Percentiles rank a stretch among this genome's conserved stretches.
phyloP scores from a whole-genome alignment of 2,329 filamentous ascomycete genomes.

The Hymenoscyphus repandus region DNA sequence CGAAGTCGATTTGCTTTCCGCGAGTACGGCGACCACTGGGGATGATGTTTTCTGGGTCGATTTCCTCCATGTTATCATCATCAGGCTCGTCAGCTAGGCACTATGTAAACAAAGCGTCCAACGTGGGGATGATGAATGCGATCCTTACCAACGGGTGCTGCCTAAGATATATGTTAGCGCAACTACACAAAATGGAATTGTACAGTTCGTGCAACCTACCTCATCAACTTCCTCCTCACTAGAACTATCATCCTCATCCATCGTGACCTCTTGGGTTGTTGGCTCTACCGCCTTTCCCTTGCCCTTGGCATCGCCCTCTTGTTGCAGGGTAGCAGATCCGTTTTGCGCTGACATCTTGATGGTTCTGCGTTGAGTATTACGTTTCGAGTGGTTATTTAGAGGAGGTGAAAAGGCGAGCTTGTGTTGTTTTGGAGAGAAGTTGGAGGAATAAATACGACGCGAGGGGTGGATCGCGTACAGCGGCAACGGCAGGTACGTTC shows the following conservation, averaged over 20 bases:
- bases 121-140: constrained; percentile 10
- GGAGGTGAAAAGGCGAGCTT: neutral
- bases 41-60: constrained; percentile 86
- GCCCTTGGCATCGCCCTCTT: constrained; percentile 59
- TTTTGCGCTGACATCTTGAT: constrained; percentile 40
- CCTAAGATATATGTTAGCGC: constrained; percentile 15
- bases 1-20: constrained; percentile 87
- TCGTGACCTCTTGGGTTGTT: constrained; percentile 53
- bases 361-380: neutral
- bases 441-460: no score
- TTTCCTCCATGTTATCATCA: constrained; percentile 81
- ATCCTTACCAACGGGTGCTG: constrained; percentile 26
- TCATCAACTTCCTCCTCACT: constrained; percentile 64
- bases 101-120: constrained; percentile 18
- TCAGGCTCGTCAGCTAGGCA: constrained; percentile 64
- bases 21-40: constrained; percentile 75
- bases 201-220: constrained; percentile 37
- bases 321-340: constrained; percentile 37
- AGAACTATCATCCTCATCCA: constrained; percentile 67
- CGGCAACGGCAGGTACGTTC: no score
- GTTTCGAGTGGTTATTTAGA: neutral
- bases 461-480: no score
- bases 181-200: neutral
- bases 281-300: constrained; percentile 71
- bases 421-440: no score